Conservation (phyloP, 495 filamentous ascomycete species). For the Penicillium bovifimosum region DNA sequence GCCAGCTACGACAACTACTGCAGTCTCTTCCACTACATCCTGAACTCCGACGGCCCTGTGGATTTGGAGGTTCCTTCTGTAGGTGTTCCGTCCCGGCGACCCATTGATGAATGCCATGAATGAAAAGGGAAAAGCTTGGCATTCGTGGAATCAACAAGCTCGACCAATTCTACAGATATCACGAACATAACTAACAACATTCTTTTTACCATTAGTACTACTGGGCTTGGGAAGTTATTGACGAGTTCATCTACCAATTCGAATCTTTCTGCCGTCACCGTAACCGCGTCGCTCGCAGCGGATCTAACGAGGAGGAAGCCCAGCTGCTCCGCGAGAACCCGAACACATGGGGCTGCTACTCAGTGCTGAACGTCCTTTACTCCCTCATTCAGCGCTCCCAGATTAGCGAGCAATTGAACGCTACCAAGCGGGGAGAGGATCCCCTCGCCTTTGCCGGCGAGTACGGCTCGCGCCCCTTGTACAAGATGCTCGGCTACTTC, state of each 20-base stretch:
- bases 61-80: conserved; percentile 95
- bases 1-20: conserved; percentile 99
- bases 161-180: not conserved
- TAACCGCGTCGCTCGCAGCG: conserved; percentile 80
- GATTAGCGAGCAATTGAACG: conserved; percentile 91
- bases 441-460: conserved; percentile 79
- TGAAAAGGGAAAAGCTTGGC: conserved; percentile 12
- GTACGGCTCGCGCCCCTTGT: conserved; percentile 86
- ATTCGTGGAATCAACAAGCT: conserved; percentile 5
- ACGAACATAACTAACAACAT: conserved; percentile 7
- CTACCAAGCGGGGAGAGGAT: conserved; percentile 91
- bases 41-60: conserved; percentile 97
- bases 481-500: conserved; percentile 98
- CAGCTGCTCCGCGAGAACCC: conserved; percentile 89
- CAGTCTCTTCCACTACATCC: conserved; percentile 96
- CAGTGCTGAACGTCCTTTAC: conserved; percentile 97
- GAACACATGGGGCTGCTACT: conserved; percentile 99
- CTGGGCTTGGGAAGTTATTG: conserved; percentile 99
- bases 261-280: conserved; percentile 98
- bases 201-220: conserved; percentile 62
- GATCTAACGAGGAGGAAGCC: conserved; percentile 82
- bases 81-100: conserved; percentile 31
- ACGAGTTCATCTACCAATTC: conserved; percentile 99
- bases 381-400: conserved; percentile 97
- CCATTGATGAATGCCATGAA: conserved; percentile 12